These are phyloP conservation scores for Lippia alba DNA, from an alignment of 305 asterid genomes.

Conservation along the genomic window DNA sequence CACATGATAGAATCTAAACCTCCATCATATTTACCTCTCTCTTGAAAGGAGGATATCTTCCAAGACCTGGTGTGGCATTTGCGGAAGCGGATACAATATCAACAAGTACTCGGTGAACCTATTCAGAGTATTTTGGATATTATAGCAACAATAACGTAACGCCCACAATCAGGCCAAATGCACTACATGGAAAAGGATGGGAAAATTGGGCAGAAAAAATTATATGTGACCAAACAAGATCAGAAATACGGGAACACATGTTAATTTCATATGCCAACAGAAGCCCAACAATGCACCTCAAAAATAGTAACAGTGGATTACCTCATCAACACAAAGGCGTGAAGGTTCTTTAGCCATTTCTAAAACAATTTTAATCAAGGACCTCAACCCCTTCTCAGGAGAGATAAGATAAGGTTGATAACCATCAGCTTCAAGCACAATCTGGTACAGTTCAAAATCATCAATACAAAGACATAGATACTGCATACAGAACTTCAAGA, in stretches of 20 bases:
- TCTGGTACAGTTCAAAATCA: constrained; percentile 53
- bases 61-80: constrained; percentile 97
- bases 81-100: constrained; percentile 94
- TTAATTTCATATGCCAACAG: constrained; percentile 13
- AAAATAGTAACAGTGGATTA: constrained; percentile 35
- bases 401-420: constrained; percentile 99
- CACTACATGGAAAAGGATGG: constrained; percentile 12
- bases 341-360: constrained; percentile 99
- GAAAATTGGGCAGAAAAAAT: neutral
- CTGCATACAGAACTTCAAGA: constrained; percentile 9
- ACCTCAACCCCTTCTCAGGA: constrained; percentile 98
- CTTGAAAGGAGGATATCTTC: constrained; percentile 99
- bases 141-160: constrained; percentile 23
- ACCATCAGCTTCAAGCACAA: constrained; percentile 99
- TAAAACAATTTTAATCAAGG: constrained; percentile 85
- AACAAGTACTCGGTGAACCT: constrained; percentile 97
- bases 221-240: constrained; percentile 12
- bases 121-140: constrained; percentile 20
- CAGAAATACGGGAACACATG: neutral
- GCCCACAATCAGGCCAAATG: constrained; percentile 6
- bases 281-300: neutral
- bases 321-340: constrained; percentile 99
- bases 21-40: constrained; percentile 65
- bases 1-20: constrained; percentile 17
- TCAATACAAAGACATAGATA: constrained; percentile 37